Evolutionary conservation across 164 flowering plant genomes (phyloP).

Genomic region (Stephania cephalantha): DNA sequence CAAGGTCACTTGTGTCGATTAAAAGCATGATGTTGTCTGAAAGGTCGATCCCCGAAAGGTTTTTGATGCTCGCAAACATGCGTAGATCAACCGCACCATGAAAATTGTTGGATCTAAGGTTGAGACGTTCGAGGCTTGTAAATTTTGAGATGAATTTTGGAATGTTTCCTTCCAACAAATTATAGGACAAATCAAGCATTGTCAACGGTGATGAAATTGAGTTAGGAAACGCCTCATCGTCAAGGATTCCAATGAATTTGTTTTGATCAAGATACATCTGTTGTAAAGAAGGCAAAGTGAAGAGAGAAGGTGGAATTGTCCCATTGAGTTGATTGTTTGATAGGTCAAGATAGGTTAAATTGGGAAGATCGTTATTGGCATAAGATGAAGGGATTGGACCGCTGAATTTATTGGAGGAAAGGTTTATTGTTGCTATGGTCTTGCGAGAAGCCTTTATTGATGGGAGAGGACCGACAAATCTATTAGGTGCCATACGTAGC

Average conservation of each 20-base stretch:
- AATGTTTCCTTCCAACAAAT: background rate
- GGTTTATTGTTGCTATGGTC: slow-evolving; percentile 12
- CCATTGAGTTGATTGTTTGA: background rate
- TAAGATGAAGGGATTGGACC: slow-evolving; percentile 21
- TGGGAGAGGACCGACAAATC: background rate
- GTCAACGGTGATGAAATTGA: background rate
- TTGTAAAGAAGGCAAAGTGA: background rate
- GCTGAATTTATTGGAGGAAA: slow-evolving; percentile 28
- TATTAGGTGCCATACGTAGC: background rate
- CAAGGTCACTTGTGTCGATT: background rate
- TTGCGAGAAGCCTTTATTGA: too few relatives aligned
- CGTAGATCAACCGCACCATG: background rate
- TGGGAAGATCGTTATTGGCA: too few relatives aligned
- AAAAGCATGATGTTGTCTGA: background rate
- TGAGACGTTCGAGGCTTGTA: background rate
- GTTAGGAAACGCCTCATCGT: background rate
- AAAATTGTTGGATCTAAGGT: background rate
- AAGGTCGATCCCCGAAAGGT: background rate
- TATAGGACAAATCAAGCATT: background rate
- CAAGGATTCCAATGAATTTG: background rate
- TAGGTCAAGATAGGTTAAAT: too few relatives aligned
- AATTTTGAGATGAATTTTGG: background rate
- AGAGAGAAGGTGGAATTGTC: background rate
- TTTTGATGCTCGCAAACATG: background rate
- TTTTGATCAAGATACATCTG: background rate